phyloP scores from a whole-genome alignment of 164 flowering plant genomes.

The Protea cynaroides region DNA sequence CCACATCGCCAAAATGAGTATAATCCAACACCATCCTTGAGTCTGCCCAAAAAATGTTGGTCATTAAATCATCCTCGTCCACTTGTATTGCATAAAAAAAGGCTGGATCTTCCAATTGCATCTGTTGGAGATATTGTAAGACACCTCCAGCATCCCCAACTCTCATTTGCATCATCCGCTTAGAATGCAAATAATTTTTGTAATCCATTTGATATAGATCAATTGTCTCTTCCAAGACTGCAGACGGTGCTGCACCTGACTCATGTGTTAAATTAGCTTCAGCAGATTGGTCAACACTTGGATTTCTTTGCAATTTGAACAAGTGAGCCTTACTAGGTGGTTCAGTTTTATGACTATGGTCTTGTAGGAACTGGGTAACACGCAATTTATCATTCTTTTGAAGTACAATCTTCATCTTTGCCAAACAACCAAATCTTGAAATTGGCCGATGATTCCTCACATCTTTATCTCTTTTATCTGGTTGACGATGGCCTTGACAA shows the following conservation, averaged over 20 bases:
- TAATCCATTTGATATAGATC: neutral
- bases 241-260: neutral
- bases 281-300: neutral
- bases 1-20: constrained; percentile 1
- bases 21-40: neutral
- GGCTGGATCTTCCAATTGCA: neutral
- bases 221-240: neutral
- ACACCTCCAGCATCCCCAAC: neutral
- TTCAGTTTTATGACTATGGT: neutral
- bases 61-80: neutral
- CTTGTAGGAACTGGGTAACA: constrained; percentile 3
- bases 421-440: too few relatives aligned
- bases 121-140: neutral
- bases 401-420: too few relatives aligned
- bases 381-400: constrained; percentile 1
- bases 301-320: constrained; percentile 6
- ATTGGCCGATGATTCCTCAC: too few relatives aligned
- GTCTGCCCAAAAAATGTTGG: constrained; percentile 5
- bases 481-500: too few relatives aligned
- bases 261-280: constrained; percentile 2
- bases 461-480: too few relatives aligned
- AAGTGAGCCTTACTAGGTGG: neutral
- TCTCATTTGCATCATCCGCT: neutral
- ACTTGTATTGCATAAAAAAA: neutral
- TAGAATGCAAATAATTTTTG: neutral